A percentile compares a stretch with the other conserved stretches of the same genome.
Evolutionary conservation across 2,329 filamentous ascomycete species (phyloP).

Genomic region (Colletotrichum salicis): DNA sequence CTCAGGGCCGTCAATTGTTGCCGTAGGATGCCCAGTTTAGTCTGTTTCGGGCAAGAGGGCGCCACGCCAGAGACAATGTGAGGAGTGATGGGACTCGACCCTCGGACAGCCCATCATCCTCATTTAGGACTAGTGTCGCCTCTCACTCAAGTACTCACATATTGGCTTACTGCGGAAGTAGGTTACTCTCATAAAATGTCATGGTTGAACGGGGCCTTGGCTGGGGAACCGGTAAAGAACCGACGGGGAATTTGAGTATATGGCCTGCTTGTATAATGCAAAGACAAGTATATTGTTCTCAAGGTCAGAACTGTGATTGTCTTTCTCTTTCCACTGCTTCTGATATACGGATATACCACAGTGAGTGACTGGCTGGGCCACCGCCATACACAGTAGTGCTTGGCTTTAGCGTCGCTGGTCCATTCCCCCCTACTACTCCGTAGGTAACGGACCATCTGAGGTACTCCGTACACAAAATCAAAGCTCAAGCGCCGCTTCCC

Average conservation of each 20-base stretch:
- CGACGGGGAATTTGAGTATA: not conserved
- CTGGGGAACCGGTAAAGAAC: constrained; percentile 12
- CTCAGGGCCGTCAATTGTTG: constrained; percentile 4
- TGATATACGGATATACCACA: no score
- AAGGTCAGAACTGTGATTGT: not conserved
- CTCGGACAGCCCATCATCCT: not conserved
- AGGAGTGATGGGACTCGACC: constrained; percentile 22
- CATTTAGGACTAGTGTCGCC: not conserved
- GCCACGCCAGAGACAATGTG: not conserved
- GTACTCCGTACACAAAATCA: not conserved
- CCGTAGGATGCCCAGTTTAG: not conserved
- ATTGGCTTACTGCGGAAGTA: not conserved
- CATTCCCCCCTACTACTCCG: not conserved
- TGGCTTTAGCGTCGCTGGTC: not conserved
- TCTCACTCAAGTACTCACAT: not conserved
- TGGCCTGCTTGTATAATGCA: not conserved
- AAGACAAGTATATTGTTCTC: not conserved
- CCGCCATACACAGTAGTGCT: not conserved
- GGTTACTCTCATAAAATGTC: not conserved
- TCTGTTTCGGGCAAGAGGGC: not conserved
- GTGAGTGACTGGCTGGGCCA: not conserved
- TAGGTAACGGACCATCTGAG: not conserved
- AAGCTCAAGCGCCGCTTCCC: not conserved
- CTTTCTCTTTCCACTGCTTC: not conserved
- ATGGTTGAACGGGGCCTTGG: not conserved